These are phyloP conservation scores for Epichloe brachyelytri DNA, from an alignment of 2,329 filamentous ascomycete genomes.

Conservation along the genomic window DNA sequence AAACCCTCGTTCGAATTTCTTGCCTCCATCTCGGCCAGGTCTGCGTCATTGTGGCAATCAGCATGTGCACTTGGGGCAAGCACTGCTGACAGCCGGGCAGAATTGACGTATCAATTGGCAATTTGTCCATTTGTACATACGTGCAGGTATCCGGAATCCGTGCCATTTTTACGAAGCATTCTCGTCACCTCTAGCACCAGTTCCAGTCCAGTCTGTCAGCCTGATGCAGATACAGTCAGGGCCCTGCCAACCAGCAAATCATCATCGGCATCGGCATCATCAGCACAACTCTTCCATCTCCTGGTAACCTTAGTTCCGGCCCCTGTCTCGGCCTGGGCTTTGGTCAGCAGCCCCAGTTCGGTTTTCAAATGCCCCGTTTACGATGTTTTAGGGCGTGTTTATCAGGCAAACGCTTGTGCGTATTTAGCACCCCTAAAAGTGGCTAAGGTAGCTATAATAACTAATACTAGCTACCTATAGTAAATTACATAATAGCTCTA, in stretches of 20 bases:
- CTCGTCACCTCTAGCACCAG: neutral
- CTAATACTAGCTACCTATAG: too few species aligned
- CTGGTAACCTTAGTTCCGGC: neutral
- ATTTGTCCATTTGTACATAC: too few species aligned
- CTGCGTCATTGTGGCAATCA: neutral
- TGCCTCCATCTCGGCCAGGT: neutral
- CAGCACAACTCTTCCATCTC: neutral
- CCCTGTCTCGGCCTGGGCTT: constrained; percentile 7
- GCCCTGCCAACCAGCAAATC: too few species aligned
- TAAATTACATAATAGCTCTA: too few species aligned
- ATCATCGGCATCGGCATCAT: too few species aligned
- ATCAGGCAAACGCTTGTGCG: too few species aligned
- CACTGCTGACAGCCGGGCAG: neutral
- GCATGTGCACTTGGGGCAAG: neutral
- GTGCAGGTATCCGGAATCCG: too few species aligned
- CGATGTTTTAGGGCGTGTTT: too few species aligned
- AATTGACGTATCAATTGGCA: neutral
- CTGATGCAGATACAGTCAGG: too few species aligned
- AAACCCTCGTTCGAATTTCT: neutral
- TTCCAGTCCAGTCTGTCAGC: neutral
- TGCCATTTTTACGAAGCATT: too few species aligned
- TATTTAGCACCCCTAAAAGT: too few species aligned
- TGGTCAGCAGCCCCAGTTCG: constrained; percentile 4
- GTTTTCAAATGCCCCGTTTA: constrained; percentile 1
- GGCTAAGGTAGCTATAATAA: too few species aligned